Percentiles rank a stretch among this genome's conserved stretches.
Evolutionary conservation across 148 eudicot species (phyloP).

Genomic region (Fagopyrum tataricum): DNA sequence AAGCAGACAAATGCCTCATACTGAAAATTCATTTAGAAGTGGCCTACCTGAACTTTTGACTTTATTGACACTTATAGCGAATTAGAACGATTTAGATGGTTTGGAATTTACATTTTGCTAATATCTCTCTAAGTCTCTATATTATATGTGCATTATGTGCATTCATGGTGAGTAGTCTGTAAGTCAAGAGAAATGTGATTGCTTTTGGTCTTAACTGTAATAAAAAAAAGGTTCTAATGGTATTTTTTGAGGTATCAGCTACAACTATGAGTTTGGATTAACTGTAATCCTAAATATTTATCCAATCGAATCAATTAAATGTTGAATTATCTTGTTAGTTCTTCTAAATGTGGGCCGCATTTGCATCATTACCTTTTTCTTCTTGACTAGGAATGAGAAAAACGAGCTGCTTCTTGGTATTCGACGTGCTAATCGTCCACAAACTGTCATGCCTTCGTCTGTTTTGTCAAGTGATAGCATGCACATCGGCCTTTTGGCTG

Average conservation of each 20-base stretch:
- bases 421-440: conserved; percentile 67
- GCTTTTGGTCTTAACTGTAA: neutral
- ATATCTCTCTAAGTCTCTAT: neutral
- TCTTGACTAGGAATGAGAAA: conserved; percentile 47
- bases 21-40: neutral
- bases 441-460: conserved; percentile 77
- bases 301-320: neutral
- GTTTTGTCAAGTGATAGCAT: conserved; percentile 78
- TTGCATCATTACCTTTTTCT: neutral
- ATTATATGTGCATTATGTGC: neutral
- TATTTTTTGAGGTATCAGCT: neutral
- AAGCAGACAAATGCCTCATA: neutral
- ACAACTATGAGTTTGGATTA: neutral
- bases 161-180: neutral
- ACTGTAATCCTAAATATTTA: neutral
- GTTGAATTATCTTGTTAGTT: neutral
- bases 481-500: conserved; percentile 80
- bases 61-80: neutral
- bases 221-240: neutral
- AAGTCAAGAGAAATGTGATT: neutral
- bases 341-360: neutral
- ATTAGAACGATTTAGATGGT: neutral
- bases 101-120: neutral
- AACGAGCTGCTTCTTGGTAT: conserved; percentile 67
- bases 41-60: neutral